These are phyloP conservation scores for Tricholoma sp. DNA, from an alignment of 768 basidiomycete genomes.

Conservation along the genomic window DNA sequence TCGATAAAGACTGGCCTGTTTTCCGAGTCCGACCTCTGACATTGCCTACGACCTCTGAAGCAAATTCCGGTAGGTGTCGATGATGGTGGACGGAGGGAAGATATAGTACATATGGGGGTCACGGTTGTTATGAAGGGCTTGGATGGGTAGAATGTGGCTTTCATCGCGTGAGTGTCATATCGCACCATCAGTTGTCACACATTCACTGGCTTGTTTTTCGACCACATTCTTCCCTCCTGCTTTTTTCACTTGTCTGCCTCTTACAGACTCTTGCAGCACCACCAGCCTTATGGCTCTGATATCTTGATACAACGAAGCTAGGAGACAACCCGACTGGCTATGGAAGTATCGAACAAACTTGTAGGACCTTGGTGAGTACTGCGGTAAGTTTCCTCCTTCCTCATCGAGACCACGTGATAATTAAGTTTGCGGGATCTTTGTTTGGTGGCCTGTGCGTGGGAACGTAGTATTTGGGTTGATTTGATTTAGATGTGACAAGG, in stretches of 20 bases:
- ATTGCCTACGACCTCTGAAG: too few species aligned
- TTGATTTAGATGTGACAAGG: slow-evolving; percentile 41
- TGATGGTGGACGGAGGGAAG: neutral
- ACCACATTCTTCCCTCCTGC: slow-evolving; percentile 12
- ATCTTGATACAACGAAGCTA: neutral
- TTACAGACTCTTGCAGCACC: too few species aligned
- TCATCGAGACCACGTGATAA: slow-evolving; percentile 27
- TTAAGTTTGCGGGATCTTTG: slow-evolving; percentile 25
- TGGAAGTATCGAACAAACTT: neutral
- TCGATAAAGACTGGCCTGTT: neutral
- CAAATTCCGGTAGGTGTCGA: too few species aligned
- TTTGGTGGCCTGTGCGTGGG: slow-evolving; percentile 47
- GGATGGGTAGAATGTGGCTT: slow-evolving; percentile 5
- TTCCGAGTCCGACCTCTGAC: too few species aligned
- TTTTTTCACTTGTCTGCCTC: neutral
- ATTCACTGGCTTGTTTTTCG: slow-evolving; percentile 14
- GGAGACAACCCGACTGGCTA: neutral
- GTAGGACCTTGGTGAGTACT: neutral
- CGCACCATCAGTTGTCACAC: slow-evolving; percentile 18
- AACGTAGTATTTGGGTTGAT: slow-evolving; percentile 32
- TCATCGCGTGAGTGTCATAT: slow-evolving; percentile 12
- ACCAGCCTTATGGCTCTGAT: neutral
- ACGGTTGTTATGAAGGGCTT: slow-evolving; percentile 14
- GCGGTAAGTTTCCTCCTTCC: neutral
- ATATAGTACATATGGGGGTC: slow-evolving; percentile 10